phyloP scores from a whole-genome alignment of 2,329 filamentous ascomycete genomes.

The Eurotiales sp. region DNA sequence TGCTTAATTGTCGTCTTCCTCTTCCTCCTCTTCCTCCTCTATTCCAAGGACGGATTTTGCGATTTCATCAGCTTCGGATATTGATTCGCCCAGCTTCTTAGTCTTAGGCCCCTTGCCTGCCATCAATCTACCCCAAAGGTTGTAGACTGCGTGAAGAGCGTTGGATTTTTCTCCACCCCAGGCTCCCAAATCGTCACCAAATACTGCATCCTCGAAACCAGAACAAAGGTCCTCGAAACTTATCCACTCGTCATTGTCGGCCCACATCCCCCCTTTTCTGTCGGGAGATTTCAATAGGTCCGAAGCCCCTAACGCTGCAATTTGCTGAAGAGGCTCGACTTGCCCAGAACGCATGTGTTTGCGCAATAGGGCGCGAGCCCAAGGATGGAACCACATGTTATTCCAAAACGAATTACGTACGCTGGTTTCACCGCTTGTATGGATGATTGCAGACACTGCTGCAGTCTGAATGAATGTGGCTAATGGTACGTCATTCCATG shows the following conservation, averaged over 20 bases:
- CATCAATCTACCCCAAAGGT: constrained; percentile 35
- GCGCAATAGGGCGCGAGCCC: constrained; percentile 48
- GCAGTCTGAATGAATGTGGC: constrained; percentile 48
- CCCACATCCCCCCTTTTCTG: constrained; percentile 54
- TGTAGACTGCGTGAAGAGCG: constrained; percentile 32
- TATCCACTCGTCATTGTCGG: constrained; percentile 47
- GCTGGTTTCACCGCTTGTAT: constrained; percentile 36
- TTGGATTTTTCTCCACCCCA: constrained; percentile 37
- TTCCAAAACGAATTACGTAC: constrained; percentile 38
- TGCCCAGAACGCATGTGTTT: constrained; percentile 45
- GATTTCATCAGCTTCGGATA: constrained; percentile 14
- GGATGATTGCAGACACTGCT: constrained; percentile 44
- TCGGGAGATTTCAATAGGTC: constrained; percentile 49
- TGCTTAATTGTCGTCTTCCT: constrained; percentile 1
- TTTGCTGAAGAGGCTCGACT: constrained; percentile 40
- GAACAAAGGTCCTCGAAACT: constrained; percentile 48
- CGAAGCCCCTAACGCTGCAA: constrained; percentile 44
- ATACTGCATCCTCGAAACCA: constrained; percentile 43
- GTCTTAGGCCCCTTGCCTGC: constrained; percentile 29
- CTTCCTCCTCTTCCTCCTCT: constrained; percentile 14
- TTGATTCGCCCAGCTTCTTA: constrained; percentile 15
- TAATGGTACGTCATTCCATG: constrained; percentile 44
- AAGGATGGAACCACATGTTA: constrained; percentile 48
- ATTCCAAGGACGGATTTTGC: constrained; percentile 12
- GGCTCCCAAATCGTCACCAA: constrained; percentile 45